Percentiles rank a stretch among this genome's conserved stretches.
Evolutionary conservation across 2,329 filamentous ascomycete species (phyloP).

Genomic region (Colletotrichum lini): DNA sequence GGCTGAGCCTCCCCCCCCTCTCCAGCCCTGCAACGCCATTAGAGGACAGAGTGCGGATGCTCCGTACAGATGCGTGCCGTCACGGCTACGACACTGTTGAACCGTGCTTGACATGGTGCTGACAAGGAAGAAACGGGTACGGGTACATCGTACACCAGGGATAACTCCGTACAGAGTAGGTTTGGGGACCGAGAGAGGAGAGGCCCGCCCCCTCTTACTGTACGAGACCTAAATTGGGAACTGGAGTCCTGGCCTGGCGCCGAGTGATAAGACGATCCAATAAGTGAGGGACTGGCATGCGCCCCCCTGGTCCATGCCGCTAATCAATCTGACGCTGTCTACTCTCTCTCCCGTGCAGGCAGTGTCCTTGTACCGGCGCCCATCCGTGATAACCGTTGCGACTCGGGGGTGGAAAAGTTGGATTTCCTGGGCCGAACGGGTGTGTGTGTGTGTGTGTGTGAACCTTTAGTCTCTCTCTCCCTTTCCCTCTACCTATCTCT

Average conservation of each 20-base stretch:
- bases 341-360: conserved; percentile 9
- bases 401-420: conserved; percentile 8
- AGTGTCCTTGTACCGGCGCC: conserved; percentile 10
- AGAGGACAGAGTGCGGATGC: no score
- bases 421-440: not conserved
- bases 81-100: conserved; percentile 28
- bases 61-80: conserved; percentile 2
- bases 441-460: not conserved
- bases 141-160: no score
- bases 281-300: not conserved
- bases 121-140: no score
- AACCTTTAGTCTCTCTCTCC: not conserved
- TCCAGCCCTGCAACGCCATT: not conserved
- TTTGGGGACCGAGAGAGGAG: not conserved
- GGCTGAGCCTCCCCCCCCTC: not conserved
- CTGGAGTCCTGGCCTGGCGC: not conserved
- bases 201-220: no score
- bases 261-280: conserved; percentile 20
- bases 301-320: conserved; percentile 1
- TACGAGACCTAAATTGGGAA: conserved; percentile 4
- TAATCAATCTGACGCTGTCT: not conserved
- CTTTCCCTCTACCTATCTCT: not conserved
- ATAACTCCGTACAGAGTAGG: no score
- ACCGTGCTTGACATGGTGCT: conserved; percentile 11
- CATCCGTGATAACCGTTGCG: conserved; percentile 18